Base-by-base conservation (phyloP, 768 basidiomycete species). In the Aureoboletus auriporus region DNA sequence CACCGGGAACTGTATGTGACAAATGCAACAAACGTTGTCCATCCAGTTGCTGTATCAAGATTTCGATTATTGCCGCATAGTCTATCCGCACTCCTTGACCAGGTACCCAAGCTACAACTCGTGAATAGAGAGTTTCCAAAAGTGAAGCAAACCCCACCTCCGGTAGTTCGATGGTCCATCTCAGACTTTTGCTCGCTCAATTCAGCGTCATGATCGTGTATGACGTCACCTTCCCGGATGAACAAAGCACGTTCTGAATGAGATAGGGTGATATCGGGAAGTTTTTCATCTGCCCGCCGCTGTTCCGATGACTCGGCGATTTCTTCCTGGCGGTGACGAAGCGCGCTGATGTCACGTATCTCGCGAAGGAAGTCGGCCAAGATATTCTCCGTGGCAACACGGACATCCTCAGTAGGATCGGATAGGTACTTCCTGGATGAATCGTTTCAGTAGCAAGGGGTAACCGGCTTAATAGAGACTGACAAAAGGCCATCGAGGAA, bases 1-100 rank as follows among this genome's bases (percentile, higher is more conserved):
- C 41, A 30, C 30, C 35, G 44, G 52, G 31, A 30, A 51, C 31
- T 41, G 42, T 28, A 47, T 31, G 41, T 28, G 30, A 29, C 27
- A 28, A 23, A 50, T 41, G 43, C 6, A 30, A 76, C 85, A 68
- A 54, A 93, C 93, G 92, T 61, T 90, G 88, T 34, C 76, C 75
- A 47, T 88, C 84, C 29, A 97, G 71, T 59, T 98, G 93, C 55
- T 83, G 79, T 9, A 98, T 83, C 39, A 99, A 70, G 54, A 95
- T 98, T 61, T 97, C 93, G 33, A 97, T 83, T 44, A 99, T 91
- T 3, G 93, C 85, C 13, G 84, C 79, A 63, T 93, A 93, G 64
- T 98, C 89, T 50, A 99, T 84, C 47, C 75, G 78, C 10, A 98
- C 93, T 0, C 93, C 94, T 71, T 97, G 92, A 4, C 95, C 96